Conservation (phyloP, 2,329 filamentous ascomycete genomes). For the Arachnomyces sp. region DNA sequence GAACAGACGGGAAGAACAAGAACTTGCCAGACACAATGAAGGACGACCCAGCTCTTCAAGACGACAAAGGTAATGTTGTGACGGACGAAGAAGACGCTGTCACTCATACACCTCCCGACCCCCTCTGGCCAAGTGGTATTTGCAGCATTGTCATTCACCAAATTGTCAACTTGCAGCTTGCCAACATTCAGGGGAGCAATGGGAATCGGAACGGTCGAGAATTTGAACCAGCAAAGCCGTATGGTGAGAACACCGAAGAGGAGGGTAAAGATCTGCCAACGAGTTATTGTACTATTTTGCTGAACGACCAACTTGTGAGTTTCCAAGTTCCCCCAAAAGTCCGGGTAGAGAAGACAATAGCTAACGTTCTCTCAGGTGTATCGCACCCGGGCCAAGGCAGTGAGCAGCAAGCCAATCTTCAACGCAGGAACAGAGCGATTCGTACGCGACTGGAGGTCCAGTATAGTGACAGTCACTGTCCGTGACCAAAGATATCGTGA, state of each 20-base stretch:
- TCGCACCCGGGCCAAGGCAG: conserved; percentile 88
- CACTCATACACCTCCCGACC: conserved; percentile 82
- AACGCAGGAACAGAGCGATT: conserved; percentile 93
- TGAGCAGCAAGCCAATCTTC: conserved; percentile 92
- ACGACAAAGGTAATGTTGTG: conserved; percentile 73
- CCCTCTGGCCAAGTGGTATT: conserved; percentile 89
- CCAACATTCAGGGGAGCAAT: conserved; percentile 76
- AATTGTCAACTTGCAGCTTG: conserved; percentile 88
- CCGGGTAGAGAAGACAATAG: too few species aligned
- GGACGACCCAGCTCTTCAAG: conserved; percentile 68
- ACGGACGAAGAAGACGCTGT: conserved; percentile 73
- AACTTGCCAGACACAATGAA: conserved; percentile 65
- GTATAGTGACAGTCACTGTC: conserved; percentile 77
- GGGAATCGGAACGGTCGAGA: conserved; percentile 77
- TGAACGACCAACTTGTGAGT: conserved; percentile 66
- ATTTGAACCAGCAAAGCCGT: conserved; percentile 77
- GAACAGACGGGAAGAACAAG: conserved; percentile 78
- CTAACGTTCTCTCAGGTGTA: conserved; percentile 62
- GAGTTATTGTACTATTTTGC: conserved; percentile 84
- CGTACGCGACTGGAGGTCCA: conserved; percentile 83
- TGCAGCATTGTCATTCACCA: conserved; percentile 83
- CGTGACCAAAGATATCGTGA: conserved; percentile 82
- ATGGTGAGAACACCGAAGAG: conserved; percentile 81
- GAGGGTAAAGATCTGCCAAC: conserved; percentile 71
- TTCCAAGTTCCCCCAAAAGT: too few species aligned